Percentiles rank a stretch among this genome's conserved stretches.
phyloP scores from a whole-genome alignment of 257 asterid genomes.

The Coffea eugenioides region DNA sequence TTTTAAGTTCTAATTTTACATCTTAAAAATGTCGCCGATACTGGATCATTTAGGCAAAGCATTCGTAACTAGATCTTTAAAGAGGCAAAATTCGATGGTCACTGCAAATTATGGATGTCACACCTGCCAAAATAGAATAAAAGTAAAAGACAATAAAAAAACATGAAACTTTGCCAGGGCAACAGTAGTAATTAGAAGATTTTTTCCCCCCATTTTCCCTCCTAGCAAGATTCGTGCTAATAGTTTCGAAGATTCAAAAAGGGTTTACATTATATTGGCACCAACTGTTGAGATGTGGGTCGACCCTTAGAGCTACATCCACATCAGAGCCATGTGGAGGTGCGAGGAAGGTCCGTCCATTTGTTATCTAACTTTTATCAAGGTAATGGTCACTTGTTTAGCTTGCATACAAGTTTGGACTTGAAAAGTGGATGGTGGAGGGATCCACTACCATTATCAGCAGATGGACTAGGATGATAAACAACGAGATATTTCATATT shows the following conservation, averaged over 20 bases:
- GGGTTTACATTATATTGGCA: neutral
- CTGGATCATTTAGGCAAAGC: no score
- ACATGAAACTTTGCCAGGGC: neutral
- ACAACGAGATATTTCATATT: neutral
- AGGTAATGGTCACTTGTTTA: neutral
- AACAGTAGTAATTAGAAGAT: neutral
- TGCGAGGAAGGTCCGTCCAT: neutral
- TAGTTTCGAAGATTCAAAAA: neutral
- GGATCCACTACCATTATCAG: conserved; percentile 6
- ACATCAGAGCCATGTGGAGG: neutral
- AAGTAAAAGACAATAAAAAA: no score
- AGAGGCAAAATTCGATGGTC: neutral
- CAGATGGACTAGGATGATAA: neutral
- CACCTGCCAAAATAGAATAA: no score
- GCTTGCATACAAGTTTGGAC: neutral
- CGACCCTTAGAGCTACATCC: neutral
- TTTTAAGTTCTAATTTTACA: neutral
- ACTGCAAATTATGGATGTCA: neutral
- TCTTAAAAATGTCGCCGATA: neutral
- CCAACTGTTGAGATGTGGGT: neutral
- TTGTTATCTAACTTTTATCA: neutral
- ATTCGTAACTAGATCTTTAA: no score
- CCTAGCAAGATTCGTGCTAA: neutral
- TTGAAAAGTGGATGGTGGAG: neutral
- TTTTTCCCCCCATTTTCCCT: no score